Base-by-base conservation (phyloP, 2,329 filamentous ascomycete genomes). In the Ceratocystis lukuohia region DNA sequence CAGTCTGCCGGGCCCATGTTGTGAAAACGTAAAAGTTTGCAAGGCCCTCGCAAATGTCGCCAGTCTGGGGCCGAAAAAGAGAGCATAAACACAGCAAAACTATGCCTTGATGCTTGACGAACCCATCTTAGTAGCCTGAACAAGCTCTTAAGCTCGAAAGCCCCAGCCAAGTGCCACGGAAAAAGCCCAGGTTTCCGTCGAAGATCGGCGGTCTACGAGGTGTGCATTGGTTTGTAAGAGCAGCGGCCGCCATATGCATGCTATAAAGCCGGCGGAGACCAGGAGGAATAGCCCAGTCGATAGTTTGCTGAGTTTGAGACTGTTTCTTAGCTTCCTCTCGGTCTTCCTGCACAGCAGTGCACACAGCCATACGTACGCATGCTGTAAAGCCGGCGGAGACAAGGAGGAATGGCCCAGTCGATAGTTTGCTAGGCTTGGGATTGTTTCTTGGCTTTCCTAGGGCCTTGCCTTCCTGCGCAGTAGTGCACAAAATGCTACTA, bases 11-110 rank as follows among this genome's bases (percentile, higher is more conserved):
- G 56, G 22, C 8, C 56, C 56, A 59, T 59, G 25, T 59, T 30
- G 30, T 37, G 33, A 59, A 59, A 59, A 59, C 56, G 56, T 59
- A 59, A 59, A 59, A 59, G 56, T 59, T 59, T 59, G 56, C 56
- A 59, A 59, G 56, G 56, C 56, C 56, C 56, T 59, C 56, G 17
- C 5, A 59, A 37, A 59, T 59, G 56, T 59, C 7, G 28, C 56
- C 56, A 33, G 56, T 33, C 33, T 59, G 56, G 28, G 5, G 17
- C 56, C 15, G 37, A 15, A 59, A 59, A 59, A 37, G 25, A 59
- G 17, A 59, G 56, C 56, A 59, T 59, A 20, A 37, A 59, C 56
- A 59, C 56, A n/a, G 7, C 56, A 59, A 59, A 59, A 37, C 56
- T 37, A n/a, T 59, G 48, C 22, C 12, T 59, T 37, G 56, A 59